These are phyloP conservation scores for Neopestalotiopsis sp. DNA, from an alignment of 2,329 filamentous ascomycete genomes.

Conservation along the genomic window DNA sequence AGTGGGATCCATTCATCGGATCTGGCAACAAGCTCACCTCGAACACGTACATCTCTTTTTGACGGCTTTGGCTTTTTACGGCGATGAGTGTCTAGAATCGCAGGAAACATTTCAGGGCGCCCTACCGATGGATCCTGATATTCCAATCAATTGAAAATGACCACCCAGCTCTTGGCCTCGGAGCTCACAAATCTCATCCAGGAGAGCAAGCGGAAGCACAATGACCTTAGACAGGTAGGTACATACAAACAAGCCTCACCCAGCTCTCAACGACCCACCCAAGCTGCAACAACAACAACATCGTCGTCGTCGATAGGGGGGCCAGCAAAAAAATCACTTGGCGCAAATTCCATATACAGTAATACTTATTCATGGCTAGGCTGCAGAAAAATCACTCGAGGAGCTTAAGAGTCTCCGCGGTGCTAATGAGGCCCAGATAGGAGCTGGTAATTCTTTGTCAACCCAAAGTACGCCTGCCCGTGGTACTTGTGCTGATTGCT, in stretches of 20 bases:
- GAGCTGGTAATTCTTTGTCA: constrained; percentile 59
- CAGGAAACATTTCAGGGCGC: not conserved
- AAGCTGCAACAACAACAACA: constrained; percentile 1
- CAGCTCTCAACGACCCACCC: constrained; percentile 31
- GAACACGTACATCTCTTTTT: constrained; percentile 2
- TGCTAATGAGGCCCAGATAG: constrained; percentile 77
- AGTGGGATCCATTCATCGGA: constrained; percentile 23
- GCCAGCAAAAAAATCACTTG: not conserved
- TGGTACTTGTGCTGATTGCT: constrained; percentile 19
- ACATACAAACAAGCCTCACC: not conserved
- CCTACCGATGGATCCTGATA: constrained; percentile 29
- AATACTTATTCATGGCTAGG: constrained; percentile 51
- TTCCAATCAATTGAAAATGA: constrained; percentile 65
- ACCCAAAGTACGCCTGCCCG: not conserved
- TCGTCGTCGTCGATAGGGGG: not conserved
- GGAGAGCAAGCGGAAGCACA: constrained; percentile 94
- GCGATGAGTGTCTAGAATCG: not conserved
- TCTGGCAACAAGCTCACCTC: constrained; percentile 35
- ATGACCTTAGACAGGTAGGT: constrained; percentile 79
- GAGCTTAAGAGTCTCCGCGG: constrained; percentile 80
- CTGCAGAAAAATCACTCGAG: constrained; percentile 90
- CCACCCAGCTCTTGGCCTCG: constrained; percentile 84
- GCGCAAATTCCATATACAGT: not conserved
- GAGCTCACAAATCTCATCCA: constrained; percentile 91
- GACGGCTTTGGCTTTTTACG: not conserved